A percentile compares a stretch with the other conserved stretches of the same genome.
Conservation (phyloP, 1,139 yeast species). For the Pichia cactophila region DNA sequence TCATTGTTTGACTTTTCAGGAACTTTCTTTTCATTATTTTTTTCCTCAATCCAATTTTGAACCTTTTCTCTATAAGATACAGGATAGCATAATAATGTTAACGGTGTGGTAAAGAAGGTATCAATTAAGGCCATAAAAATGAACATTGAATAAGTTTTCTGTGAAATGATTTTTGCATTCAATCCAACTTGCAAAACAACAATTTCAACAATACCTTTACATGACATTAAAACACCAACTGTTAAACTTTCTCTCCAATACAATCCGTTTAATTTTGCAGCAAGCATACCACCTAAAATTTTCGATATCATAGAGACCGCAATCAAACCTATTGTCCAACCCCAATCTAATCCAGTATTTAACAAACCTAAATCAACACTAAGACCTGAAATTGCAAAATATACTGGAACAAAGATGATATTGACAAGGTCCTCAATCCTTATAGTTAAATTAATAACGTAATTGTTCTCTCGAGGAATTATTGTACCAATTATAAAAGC, state of each 20-base stretch:
- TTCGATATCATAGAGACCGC: constrained; percentile 61
- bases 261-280: constrained; percentile 54
- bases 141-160: constrained; percentile 68
- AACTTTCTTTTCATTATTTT: constrained; percentile 10
- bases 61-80: constrained; percentile 49
- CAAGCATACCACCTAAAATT: constrained; percentile 55
- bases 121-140: constrained; percentile 73
- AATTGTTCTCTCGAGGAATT: constrained; percentile 71
- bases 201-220: constrained; percentile 80
- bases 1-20: neutral
- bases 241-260: constrained; percentile 66
- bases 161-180: constrained; percentile 57
- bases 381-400: constrained; percentile 73
- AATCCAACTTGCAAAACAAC: constrained; percentile 71
- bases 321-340: constrained; percentile 59
- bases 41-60: constrained; percentile 24
- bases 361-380: constrained; percentile 59
- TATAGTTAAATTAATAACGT: constrained; percentile 59
- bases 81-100: constrained; percentile 56
- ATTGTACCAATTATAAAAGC: constrained; percentile 72
- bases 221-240: constrained; percentile 79
- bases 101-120: constrained; percentile 69
- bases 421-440: constrained; percentile 73
- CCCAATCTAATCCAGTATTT: constrained; percentile 67
- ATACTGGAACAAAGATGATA: constrained; percentile 62